Conservation (phyloP, 1,139 yeast genomes). For the Debaryomyces psychrophilus region DNA sequence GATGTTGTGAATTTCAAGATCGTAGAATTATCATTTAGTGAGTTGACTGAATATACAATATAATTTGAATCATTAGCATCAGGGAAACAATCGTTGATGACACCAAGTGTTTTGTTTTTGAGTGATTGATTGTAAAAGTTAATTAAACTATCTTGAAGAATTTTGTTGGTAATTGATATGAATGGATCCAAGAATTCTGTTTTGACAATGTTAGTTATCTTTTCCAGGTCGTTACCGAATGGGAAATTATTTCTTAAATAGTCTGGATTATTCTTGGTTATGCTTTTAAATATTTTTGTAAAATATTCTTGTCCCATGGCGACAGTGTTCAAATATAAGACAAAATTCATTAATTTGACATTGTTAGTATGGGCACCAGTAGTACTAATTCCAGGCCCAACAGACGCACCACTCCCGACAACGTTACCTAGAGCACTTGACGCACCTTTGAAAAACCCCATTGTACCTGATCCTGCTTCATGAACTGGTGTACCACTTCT, state of each 20-base stretch:
- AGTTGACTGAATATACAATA: conserved; percentile 33
- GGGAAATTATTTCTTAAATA: conserved; percentile 51
- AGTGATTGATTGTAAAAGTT: conserved; percentile 62
- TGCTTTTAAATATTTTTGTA: conserved; percentile 45
- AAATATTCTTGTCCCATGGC: conserved; percentile 61
- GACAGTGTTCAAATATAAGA: conserved; percentile 63
- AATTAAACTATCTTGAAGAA: conserved; percentile 56
- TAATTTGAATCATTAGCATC: conserved; percentile 50
- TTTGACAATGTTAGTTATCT: conserved; percentile 43
- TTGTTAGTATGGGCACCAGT: conserved; percentile 26
- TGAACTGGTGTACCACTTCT: conserved; percentile 44
- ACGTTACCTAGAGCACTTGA: conserved; percentile 52
- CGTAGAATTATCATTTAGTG: conserved; percentile 34
- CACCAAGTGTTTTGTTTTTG: conserved; percentile 47
- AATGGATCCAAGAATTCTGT: conserved; percentile 45
- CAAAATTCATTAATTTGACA: conserved; percentile 48
- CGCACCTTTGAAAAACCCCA: conserved; percentile 51
- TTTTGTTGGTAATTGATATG: conserved; percentile 42
- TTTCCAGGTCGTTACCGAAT: conserved; percentile 55
- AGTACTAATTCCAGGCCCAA: conserved; percentile 22
- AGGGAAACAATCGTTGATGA: conserved; percentile 58
- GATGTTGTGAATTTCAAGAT: conserved; percentile 53
- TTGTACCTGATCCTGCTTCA: conserved; percentile 24
- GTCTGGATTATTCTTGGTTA: conserved; percentile 26
- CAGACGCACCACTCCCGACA: conserved; percentile 35